phyloP scores from a whole-genome alignment of 768 basidiomycete genomes.

The Boletus rufocinnamomeus region DNA sequence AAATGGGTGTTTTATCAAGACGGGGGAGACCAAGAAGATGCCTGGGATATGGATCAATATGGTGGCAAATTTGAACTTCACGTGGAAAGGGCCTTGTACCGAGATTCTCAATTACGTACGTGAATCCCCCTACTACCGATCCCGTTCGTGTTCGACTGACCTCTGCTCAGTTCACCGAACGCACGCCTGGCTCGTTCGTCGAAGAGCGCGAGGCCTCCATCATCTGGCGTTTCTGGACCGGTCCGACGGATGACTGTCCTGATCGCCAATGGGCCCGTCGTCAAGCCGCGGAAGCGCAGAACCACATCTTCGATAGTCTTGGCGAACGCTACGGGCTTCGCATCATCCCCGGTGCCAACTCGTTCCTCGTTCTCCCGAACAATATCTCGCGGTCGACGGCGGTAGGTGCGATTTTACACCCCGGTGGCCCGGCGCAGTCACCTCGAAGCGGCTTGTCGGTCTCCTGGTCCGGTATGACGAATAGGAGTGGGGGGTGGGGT shows the following conservation, averaged over 20 bases:
- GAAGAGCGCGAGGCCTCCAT: constrained; percentile 83
- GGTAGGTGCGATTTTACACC: constrained; percentile 75
- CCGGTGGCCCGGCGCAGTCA: constrained; percentile 50
- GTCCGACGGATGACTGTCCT: constrained; percentile 42
- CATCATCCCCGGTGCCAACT: constrained; percentile 78
- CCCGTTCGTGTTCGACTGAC: not conserved
- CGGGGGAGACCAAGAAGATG: constrained; percentile 37
- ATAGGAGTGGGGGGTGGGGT: not conserved
- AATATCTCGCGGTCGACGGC: constrained; percentile 84
- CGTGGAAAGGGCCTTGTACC: constrained; percentile 78
- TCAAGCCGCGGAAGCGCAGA: constrained; percentile 89
- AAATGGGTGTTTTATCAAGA: constrained; percentile 85
- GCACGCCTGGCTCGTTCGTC: constrained; percentile 83
- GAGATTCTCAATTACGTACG: constrained; percentile 85
- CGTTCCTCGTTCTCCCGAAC: constrained; percentile 81
- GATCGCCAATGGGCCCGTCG: constrained; percentile 82
- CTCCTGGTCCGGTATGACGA: constrained; percentile 39
- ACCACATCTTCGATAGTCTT: constrained; percentile 87
- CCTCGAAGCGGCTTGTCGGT: constrained; percentile 35
- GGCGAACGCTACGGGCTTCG: constrained; percentile 82
- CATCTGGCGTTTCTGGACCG: constrained; percentile 86
- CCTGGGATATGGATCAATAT: constrained; percentile 70
- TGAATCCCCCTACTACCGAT: constrained; percentile 11
- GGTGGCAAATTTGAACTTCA: constrained; percentile 75
- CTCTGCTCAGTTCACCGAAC: constrained; percentile 73